Evolutionary conservation across 805 yeast genomes (phyloP).

Genomic region (Monosporozyma aquatica): DNA sequence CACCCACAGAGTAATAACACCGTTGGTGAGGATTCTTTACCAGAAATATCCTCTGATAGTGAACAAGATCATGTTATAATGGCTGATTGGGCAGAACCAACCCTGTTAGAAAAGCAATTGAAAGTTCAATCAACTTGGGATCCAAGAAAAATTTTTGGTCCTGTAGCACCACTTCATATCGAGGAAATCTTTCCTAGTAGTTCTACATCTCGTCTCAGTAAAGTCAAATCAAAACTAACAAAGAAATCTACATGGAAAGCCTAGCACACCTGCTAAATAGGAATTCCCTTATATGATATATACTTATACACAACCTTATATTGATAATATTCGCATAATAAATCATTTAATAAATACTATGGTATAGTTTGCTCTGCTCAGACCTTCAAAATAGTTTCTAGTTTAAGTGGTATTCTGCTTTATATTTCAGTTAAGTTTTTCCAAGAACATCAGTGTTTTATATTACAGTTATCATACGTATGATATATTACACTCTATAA

Average conservation of each 20-base stretch:
- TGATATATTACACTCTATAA: background rate
- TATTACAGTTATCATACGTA: background rate
- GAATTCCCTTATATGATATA: too few species aligned
- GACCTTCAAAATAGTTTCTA: too few species aligned
- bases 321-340: constrained; percentile 2
- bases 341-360: too few species aligned
- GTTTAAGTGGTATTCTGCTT: too few species aligned
- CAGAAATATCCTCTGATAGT: constrained; percentile 43
- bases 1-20: constrained; percentile 1
- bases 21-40: constrained; percentile 27
- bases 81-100: constrained; percentile 56
- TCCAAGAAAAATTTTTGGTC: constrained; percentile 66
- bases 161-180: constrained; percentile 57
- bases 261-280: too few species aligned
- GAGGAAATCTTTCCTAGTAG: constrained; percentile 50
- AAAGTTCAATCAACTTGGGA: constrained; percentile 44
- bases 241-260: constrained; percentile 3
- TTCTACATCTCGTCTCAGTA: constrained; percentile 36
- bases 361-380: too few species aligned
- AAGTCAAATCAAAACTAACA: constrained; percentile 30
- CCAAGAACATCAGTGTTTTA: too few species aligned
- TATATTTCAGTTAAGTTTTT: too few species aligned
- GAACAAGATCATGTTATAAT: constrained; percentile 45
- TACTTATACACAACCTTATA: too few species aligned
- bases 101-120: constrained; percentile 41